Evolutionary conservation across 2,329 filamentous ascomycete species (phyloP), one percentile per base, ranked within the genome.

Genomic region (Diplodia sapinea): DNA sequence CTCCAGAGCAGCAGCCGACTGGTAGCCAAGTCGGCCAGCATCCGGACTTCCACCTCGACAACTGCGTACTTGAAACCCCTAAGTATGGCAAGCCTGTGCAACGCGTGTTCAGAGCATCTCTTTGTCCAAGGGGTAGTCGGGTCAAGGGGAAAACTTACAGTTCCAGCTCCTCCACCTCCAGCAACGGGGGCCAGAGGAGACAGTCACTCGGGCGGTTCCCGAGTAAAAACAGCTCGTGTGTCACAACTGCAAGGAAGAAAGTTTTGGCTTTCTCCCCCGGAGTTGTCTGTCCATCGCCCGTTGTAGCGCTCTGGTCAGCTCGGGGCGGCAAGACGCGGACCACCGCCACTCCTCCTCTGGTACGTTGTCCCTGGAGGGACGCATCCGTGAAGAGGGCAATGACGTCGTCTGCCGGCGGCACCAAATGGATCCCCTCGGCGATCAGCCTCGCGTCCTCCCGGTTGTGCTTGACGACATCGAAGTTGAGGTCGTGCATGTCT

Each of bases 381-480:
- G 20, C 56, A 20, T 59, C 56, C 4, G 56, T 17, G 38, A 59
- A 59, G 9, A 59, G 20, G 36, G n/a, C 26, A n/a, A 59, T 23
- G 9, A 2, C 9, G 4, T 47, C 13, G 38, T 47, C 56, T 15
- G 15, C 56, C 23, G 23, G 31, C 4, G 54, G 38, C 20, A 12
- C 4, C 3, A 5, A 8, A 23, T 47, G 38, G 13, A 29, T 11
- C 36, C 12, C 5, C 38, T n/a, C 29, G 38, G 56, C 56, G 36
- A 13, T 17, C 23, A 2, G n/a, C 13, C n/a, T 43, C 38, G 56
- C 56, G 36, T 33, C 38, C 20, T 12, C 56, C 36, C 4, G 23
- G 23, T 47, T 59, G 36, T n/a, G 38, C 56, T 49, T 59, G 38
- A 59, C 56, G 20, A 59, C 56, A 12, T 59, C 23, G 38, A 59